These are phyloP conservation scores for Clavulina sp. DNA, from an alignment of 768 basidiomycete species.

Conservation along the genomic window DNA sequence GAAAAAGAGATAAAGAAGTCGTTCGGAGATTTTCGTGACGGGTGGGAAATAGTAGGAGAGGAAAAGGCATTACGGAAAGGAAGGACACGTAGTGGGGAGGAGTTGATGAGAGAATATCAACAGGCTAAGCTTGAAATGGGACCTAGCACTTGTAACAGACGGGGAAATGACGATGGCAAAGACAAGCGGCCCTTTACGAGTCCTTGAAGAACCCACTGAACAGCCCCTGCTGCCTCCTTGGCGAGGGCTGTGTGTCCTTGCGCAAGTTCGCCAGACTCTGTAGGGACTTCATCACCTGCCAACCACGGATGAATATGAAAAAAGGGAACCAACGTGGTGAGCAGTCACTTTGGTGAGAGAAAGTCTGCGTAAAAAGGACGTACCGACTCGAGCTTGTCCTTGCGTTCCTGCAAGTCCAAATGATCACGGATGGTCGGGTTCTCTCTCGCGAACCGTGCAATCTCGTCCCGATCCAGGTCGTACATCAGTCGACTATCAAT, in stretches of 20 bases:
- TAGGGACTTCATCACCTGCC: slow-evolving; percentile 85
- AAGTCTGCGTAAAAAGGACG: not conserved
- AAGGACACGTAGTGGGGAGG: not conserved
- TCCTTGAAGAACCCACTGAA: slow-evolving; percentile 32
- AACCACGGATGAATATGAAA: not conserved
- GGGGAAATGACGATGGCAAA: not conserved
- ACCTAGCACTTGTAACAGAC: not conserved
- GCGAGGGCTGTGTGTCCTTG: slow-evolving; percentile 56
- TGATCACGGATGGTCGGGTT: slow-evolving; percentile 79
- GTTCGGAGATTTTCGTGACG: too few species aligned
- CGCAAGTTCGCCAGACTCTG: slow-evolving; percentile 82
- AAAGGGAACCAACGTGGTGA: slow-evolving; percentile 2
- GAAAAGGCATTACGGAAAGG: too few species aligned
- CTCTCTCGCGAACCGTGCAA: slow-evolving; percentile 83
- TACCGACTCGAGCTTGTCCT: slow-evolving; percentile 93
- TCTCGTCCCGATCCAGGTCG: slow-evolving; percentile 81
- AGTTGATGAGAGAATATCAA: not conserved
- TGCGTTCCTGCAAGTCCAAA: slow-evolving; percentile 86
- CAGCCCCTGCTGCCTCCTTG: slow-evolving; percentile 58
- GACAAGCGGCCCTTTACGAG: not conserved
- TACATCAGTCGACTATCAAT: slow-evolving; percentile 89
- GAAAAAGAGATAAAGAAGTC: too few species aligned
- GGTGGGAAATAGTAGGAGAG: too few species aligned
- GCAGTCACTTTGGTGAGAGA: not conserved
- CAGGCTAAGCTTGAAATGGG: not conserved